Evolutionary conservation across 2,329 filamentous ascomycete genomes (phyloP).

Genomic region (Botryotinia globosa): DNA sequence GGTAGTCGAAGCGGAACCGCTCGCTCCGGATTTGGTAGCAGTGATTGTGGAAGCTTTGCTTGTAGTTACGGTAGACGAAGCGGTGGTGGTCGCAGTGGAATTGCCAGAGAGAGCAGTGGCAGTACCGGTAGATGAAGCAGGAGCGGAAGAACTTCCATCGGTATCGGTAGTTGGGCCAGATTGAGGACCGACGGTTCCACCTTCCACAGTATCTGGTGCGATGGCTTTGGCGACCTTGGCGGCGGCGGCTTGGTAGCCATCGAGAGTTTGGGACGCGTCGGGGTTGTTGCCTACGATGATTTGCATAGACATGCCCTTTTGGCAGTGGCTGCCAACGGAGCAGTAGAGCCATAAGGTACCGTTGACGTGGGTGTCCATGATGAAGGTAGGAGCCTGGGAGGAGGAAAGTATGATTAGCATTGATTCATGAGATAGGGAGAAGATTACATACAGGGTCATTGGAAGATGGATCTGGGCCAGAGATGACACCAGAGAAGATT

Average conservation of each 20-base stretch:
- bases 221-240: neutral
- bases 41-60: neutral
- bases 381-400: conserved; percentile 61
- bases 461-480: conserved; percentile 33
- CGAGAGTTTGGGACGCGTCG: neutral
- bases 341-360: conserved; percentile 79
- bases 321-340: conserved; percentile 70
- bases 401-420: neutral
- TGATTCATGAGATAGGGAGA: neutral
- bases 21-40: neutral
- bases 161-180: neutral
- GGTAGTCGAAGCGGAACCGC: neutral
- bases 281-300: conserved; percentile 42
- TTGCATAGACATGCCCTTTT: conserved; percentile 42
- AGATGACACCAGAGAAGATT: conserved; percentile 66
- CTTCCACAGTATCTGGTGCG: neutral
- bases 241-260: conserved; percentile 1
- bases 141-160: neutral
- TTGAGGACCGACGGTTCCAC: neutral
- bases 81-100: neutral
- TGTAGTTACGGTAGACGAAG: neutral
- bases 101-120: neutral
- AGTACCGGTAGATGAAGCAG: neutral
- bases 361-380: conserved; percentile 64
- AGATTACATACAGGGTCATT: neutral